Conservation (phyloP, 352 stramenopile genomes). For the Phytophthora megakarya region DNA sequence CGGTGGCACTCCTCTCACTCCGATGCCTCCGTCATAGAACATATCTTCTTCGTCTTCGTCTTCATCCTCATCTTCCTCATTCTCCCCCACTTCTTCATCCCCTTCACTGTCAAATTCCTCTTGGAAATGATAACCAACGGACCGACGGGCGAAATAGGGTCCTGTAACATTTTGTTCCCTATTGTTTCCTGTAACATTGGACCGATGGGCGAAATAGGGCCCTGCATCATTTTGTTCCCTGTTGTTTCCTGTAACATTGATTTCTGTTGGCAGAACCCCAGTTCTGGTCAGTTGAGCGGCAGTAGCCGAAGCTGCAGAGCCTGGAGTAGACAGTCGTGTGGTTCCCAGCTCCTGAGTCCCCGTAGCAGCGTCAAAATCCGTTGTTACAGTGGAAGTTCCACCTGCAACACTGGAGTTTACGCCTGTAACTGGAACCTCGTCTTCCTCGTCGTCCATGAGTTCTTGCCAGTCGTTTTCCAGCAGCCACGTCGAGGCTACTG, state of each 20-base stretch:
- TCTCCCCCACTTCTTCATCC: conserved; percentile 48
- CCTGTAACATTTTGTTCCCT: not conserved
- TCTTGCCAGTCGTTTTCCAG: conserved; percentile 68
- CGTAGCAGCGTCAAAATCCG: too few species aligned
- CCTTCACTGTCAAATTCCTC: conserved; percentile 40
- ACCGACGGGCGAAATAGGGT: not conserved
- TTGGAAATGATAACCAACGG: not conserved
- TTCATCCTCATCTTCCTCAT: conserved; percentile 56
- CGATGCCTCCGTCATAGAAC: conserved; percentile 64
- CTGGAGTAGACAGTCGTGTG: not conserved
- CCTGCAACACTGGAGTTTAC: not conserved
- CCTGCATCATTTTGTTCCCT: not conserved
- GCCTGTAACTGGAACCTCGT: not conserved
- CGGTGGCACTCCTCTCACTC: conserved; percentile 28
- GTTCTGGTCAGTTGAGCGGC: not conserved
- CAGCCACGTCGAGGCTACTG: conserved; percentile 59
- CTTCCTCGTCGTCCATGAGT: conserved; percentile 22
- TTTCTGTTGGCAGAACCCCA: conserved; percentile 28
- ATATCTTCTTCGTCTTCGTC: conserved; percentile 54
- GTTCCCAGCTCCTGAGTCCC: not conserved
- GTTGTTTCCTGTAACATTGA: not conserved
- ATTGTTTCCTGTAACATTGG: too few species aligned
- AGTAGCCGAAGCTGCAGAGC: not conserved
- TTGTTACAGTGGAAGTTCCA: not conserved
- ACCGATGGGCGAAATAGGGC: not conserved